Evolutionary conservation across 2,329 filamentous ascomycete genomes (phyloP), one percentile per base, ranked within the genome.

Genomic region (Pseudogymnoascus sp.): DNA sequence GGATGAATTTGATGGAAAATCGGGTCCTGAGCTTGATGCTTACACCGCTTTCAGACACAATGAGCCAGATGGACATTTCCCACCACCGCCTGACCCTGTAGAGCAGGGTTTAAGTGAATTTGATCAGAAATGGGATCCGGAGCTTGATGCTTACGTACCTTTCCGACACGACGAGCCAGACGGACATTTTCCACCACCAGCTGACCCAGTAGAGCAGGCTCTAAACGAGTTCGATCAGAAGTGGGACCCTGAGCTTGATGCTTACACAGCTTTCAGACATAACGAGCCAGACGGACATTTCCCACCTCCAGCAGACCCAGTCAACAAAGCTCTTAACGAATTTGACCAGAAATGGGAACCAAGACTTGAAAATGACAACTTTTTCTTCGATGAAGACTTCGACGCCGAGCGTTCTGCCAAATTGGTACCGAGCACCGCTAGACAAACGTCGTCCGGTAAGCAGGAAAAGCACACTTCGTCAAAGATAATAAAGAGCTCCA

Each of bases 201-300:
- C 71, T 19, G 67, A 70, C 60, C 73, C 71, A 1, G 70, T 71
- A 4, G 75, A 74, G 62, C 74, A 53, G 16, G 60, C 35, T 35
- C 24, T 61, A 12, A 35, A 33, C 22, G 37, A 35, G 14, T 50
- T 60, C 38, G 59, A 60, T 10, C 37, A 61, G 41, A 61, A 61
- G 31, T 61, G 60, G 41, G 60, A 61, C 19, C 40, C 40, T 19
- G 61, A 65, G 11, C 24, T 41, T 16, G 37, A 70, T 65, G 72
- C 72, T 62, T 79, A 79, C 67, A 71, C 72, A 22, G 74, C 77
- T 0, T 68, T 72, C n/a, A 67, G 67, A 19, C n/a, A 69, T n/a
- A 69, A 76, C n/a, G 75, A 78, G 63, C 73, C 73, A 0, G 74
- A 81, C 66, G 79, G 78, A 38, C 74, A 76, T 37, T 68, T 38